These are phyloP conservation scores for Porodaedalea pini DNA, from an alignment of 1,284 basidiomycete genomes.

Conservation along the genomic window DNA sequence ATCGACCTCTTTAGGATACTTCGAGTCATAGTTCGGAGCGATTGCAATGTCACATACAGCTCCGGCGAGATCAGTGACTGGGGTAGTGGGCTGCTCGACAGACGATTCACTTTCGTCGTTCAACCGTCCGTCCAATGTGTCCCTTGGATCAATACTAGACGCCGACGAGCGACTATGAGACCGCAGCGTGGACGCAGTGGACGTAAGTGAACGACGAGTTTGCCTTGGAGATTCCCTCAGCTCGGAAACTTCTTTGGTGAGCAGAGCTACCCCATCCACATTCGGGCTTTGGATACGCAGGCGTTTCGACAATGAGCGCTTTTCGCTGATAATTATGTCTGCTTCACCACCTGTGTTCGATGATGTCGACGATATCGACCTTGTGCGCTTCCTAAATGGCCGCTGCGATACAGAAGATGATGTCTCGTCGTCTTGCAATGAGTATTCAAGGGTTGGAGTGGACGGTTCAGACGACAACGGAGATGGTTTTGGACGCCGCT, in stretches of 20 bases:
- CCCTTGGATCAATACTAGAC: slow-evolving; percentile 3
- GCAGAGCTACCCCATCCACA: too few relatives aligned
- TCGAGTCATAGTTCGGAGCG: background rate
- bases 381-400: background rate
- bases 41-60: slow-evolving; percentile 5
- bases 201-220: background rate
- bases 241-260: background rate
- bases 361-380: background rate
- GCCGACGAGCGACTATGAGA: background rate
- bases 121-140: background rate
- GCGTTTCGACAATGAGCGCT: background rate
- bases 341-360: background rate
- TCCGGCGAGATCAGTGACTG: slow-evolving; percentile 5
- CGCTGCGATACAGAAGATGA: background rate
- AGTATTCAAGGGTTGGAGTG: background rate
- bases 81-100: background rate
- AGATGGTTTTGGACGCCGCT: background rate
- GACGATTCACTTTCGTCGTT: background rate
- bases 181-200: background rate
- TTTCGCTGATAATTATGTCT: background rate
- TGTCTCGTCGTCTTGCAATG: background rate
- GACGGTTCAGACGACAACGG: background rate
- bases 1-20: background rate
- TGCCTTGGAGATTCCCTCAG: background rate
- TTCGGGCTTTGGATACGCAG: background rate